Evolutionary conservation across 2,329 filamentous ascomycete species (phyloP).

Genomic region (Phyllosticta citrichinensis): DNA sequence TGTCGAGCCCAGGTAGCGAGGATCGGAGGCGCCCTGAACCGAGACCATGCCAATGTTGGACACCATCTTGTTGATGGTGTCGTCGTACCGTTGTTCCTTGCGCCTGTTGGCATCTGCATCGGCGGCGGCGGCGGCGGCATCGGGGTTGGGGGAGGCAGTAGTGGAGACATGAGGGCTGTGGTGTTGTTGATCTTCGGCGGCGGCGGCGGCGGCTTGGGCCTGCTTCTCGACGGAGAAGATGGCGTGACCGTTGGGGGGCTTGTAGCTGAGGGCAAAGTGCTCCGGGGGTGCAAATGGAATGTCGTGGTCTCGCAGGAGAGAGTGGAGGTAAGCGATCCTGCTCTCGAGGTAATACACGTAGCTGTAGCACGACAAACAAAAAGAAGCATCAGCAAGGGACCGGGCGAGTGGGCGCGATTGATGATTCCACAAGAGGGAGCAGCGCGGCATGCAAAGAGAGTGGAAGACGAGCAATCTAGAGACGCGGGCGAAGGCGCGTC

Average conservation of each 20-base stretch:
- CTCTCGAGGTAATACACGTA: slow-evolving; percentile 95
- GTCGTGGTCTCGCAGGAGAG: slow-evolving; percentile 56
- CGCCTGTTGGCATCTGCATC: slow-evolving; percentile 19
- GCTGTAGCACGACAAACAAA: slow-evolving; percentile 32
- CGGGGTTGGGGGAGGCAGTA: slow-evolving; percentile 13
- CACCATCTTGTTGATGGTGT: slow-evolving; percentile 55
- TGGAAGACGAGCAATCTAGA: background rate
- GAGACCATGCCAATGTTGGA: slow-evolving; percentile 66
- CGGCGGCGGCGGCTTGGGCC: slow-evolving; percentile 8
- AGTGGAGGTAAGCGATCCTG: slow-evolving; percentile 73
- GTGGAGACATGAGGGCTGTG: slow-evolving; percentile 4
- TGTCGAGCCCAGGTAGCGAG: slow-evolving; percentile 71
- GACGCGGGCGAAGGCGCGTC: background rate
- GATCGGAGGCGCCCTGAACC: slow-evolving; percentile 67
- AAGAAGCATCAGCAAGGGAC: slow-evolving; percentile 12
- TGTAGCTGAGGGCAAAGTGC: slow-evolving; percentile 44
- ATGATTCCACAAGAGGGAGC: background rate
- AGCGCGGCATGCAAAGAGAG: background rate
- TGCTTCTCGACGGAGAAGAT: slow-evolving; percentile 11
- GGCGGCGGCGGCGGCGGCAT: slow-evolving; percentile 16
- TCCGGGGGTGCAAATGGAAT: slow-evolving; percentile 63
- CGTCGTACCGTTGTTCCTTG: slow-evolving; percentile 44
- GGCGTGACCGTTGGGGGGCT: slow-evolving; percentile 26
- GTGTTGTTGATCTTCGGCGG: slow-evolving; percentile 16
- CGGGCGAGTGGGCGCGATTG: background rate